Evolutionary conservation across 768 basidiomycete genomes (phyloP).

Genomic region (Collybiopsis luxurians): DNA sequence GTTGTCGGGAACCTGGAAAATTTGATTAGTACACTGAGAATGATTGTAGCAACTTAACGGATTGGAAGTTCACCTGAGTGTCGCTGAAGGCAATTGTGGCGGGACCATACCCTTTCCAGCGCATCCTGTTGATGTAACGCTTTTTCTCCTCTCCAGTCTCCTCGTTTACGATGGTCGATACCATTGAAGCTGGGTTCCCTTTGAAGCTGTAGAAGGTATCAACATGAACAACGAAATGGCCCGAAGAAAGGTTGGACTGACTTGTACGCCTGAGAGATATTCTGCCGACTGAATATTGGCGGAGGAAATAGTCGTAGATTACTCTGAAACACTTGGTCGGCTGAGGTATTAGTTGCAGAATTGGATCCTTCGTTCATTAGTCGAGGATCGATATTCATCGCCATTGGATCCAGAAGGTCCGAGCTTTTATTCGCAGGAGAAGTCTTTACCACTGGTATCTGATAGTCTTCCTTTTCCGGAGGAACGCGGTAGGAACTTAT

Average conservation of each 20-base stretch:
- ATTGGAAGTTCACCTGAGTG: conserved; percentile 36
- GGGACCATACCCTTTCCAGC: conserved; percentile 85
- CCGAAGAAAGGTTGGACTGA: conserved; percentile 24
- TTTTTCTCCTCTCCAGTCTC: conserved; percentile 80
- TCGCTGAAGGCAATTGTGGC: conserved; percentile 69
- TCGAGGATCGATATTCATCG: conserved; percentile 52
- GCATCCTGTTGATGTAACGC: conserved; percentile 78
- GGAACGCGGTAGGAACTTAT: conserved; percentile 71
- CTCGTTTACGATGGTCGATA: conserved; percentile 63
- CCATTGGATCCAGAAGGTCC: conserved; percentile 11
- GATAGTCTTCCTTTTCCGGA: conserved; percentile 65
- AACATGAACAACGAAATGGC: background rate
- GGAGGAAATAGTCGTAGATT: conserved; percentile 82
- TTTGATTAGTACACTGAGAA: background rate
- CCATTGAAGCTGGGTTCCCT: conserved; percentile 70
- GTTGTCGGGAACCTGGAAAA: conserved; percentile 50
- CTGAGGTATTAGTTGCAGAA: background rate
- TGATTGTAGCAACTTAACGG: no score
- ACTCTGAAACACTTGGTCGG: conserved; percentile 28
- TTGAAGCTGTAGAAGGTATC: conserved; percentile 54
- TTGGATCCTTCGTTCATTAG: conserved; percentile 26
- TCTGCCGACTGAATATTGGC: conserved; percentile 84
- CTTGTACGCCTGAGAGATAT: conserved; percentile 81
- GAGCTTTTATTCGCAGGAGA: conserved; percentile 15
- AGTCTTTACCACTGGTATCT: conserved; percentile 24